Evolutionary conservation across 306 rosid genomes (phyloP).

Genomic region (Echinosophora koreensis): DNA sequence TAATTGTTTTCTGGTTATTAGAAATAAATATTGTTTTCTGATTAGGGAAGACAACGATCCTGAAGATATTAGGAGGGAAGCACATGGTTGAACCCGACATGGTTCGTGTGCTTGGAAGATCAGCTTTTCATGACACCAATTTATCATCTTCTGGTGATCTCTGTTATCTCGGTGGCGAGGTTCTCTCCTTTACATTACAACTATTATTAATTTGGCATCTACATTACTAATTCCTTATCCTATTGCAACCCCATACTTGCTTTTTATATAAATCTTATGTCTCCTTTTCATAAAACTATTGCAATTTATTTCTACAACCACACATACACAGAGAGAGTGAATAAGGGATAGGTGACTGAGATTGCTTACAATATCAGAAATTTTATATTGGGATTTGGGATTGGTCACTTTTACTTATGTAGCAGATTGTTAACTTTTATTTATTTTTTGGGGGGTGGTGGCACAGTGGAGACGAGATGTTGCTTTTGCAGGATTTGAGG

Average conservation of each 20-base stretch:
- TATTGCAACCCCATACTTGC: not conserved
- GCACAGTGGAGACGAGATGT: slow-evolving; percentile 91
- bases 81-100: slow-evolving; percentile 91
- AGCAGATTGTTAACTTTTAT: not conserved
- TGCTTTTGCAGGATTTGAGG: slow-evolving; percentile 94
- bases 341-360: too few species aligned
- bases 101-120: slow-evolving; percentile 93
- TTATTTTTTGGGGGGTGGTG: not conserved
- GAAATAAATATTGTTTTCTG: not conserved
- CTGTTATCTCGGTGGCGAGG: slow-evolving; percentile 93
- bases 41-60: slow-evolving; percentile 79
- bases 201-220: not conserved
- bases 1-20: slow-evolving; percentile 9
- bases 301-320: not conserved
- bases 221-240: not conserved
- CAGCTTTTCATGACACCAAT: slow-evolving; percentile 90
- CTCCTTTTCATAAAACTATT: not conserved
- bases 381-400: not conserved
- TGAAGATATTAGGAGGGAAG: slow-evolving; percentile 92
- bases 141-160: slow-evolving; percentile 83
- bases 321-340: too few species aligned
- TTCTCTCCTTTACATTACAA: slow-evolving; percentile 24
- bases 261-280: not conserved
- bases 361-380: not conserved
- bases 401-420: slow-evolving; percentile 1